Percentiles rank a stretch among this genome's conserved stretches.
These are phyloP conservation scores for Ambispora gerdemannii DNA, from an alignment of 192 early-diverging fungal genomes.

Conservation along the genomic window DNA sequence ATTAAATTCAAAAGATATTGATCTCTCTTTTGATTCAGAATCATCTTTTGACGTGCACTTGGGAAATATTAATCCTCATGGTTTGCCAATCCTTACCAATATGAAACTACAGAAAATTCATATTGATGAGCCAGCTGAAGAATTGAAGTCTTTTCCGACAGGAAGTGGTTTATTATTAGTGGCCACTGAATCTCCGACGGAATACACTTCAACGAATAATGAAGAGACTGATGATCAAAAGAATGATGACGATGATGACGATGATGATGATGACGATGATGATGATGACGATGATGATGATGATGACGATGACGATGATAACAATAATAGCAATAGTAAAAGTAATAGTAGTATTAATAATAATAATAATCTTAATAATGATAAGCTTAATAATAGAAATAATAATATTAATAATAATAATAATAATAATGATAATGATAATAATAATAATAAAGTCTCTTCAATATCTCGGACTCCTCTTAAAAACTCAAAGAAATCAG, in stretches of 20 bases:
- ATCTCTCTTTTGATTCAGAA: conserved; percentile 31
- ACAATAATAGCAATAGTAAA: too few species aligned
- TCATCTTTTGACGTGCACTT: neutral
- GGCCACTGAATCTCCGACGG: conserved; percentile 7
- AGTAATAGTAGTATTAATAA: too few species aligned
- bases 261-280: too few species aligned
- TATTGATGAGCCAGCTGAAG: conserved; percentile 28
- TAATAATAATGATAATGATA: conserved; percentile 19
- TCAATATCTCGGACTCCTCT: conserved; percentile 25
- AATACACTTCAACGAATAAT: neutral
- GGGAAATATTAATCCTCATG: neutral
- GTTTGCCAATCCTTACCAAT: conserved; percentile 3
- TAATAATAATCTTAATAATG: too few species aligned
- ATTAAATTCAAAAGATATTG: conserved; percentile 43
- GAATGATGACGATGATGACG: too few species aligned
- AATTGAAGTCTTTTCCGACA: conserved; percentile 20
- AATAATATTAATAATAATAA: too few species aligned
- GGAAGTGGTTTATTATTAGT: neutral
- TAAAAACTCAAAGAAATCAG: conserved; percentile 23
- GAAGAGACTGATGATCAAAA: conserved; percentile 18
- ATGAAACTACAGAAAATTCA: neutral
- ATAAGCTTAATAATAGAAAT: too few species aligned
- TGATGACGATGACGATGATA: too few species aligned
- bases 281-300: too few species aligned
- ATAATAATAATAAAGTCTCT: neutral